Evolutionary conservation across 208 protist genomes (phyloP), one percentile per base, ranked within the genome.

Genomic region (Leishmania aethiopica): DNA sequence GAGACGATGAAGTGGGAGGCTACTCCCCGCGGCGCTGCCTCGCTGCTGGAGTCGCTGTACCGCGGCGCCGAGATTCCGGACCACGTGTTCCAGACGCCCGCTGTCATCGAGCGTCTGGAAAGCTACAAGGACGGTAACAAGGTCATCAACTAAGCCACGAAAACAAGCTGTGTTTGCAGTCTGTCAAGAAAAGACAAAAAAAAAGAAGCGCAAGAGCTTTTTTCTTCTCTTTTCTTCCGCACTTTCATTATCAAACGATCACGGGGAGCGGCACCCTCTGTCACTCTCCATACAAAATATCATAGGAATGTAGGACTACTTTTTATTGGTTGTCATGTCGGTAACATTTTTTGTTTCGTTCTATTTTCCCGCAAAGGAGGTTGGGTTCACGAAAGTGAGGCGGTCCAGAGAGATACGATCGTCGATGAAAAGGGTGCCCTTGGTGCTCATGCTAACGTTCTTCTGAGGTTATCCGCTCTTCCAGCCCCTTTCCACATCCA

Each of bases 1-100:
- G 92, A 96, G 84, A 96, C 94, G 25, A 94, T 97, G 90, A 95
- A 95, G 81, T 97, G 94, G 92, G 94, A 97, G 83, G 90, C 93
- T 45, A 97, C 92, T 66, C 94, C 94, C 71, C 89, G 92, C 76
- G 94, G 94, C 78, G 94, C 94, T 17, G 94, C 94, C 28, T 96
- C 94, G 72, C 83, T 97, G 55, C 90, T 97, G 57, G 94, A 97
- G 91, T 97, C 94, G 59, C 92, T 97, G 66, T 97, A 97, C 88
- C 94, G 94, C 76, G 92, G 92, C 71, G 91, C 92, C 45, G 94
- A 96, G 84, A 95, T 97, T 76, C 94, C 94, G 67, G 94, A 97
- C 84, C 92, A 96, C 84, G 92, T 97, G 74, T 97, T 97, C 84
- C 92, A 97, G 91, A 96, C 94, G 28, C 92, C 94, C 64, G 91